Base-by-base conservation (phyloP, 2,329 filamentous ascomycete genomes). In the Alternaria postmessia region DNA sequence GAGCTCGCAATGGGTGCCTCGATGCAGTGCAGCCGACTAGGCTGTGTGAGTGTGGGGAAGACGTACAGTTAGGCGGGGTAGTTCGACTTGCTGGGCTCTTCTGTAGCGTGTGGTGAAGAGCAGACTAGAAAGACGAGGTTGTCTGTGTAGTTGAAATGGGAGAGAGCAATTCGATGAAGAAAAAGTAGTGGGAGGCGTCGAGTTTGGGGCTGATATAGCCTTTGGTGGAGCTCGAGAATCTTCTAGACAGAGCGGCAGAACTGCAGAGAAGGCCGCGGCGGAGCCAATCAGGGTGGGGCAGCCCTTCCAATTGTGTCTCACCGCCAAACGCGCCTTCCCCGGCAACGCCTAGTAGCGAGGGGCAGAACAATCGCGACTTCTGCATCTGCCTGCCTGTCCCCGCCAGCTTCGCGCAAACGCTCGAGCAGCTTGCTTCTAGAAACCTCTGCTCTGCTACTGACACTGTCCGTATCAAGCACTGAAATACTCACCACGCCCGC, bases 161-260 rank as follows among this genome's bases (percentile, higher is more conserved):
- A 62, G 54, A 59, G 62, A 70, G 67, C 66, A 74, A 67, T 71
- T 69, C 57, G 64, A 67, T 69, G 65, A 64, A 65, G 67, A 64
- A 62, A 56, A 57, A 69, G 43, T 48, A 58, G 61, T 30, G 56
- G 56, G 57, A 44, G 47, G 64, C 56, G 71, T 65, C 72, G 72
- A 71, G 61, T 65, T 68, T 68, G 62, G 54, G 36, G 64, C 63
- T 72, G 61, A 76, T 75, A 76, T 77, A 77, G 60, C 65, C 64
- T 59, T 51, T 67, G 64, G 69, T 70, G 71, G 69, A 74, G 71
- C 69, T 76, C 70, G 67, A 76, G 74, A 76, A 77, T 75, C 70
- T 75, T 76, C 74, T 75, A 76, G 73, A 74, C 67, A 72, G 62
- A 62, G 59, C 64, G 71, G 73, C 70, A 76, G 73, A 76, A 77